phyloP scores from a whole-genome alignment of 352 stramenopile species.

The Phytophthora vignae region DNA sequence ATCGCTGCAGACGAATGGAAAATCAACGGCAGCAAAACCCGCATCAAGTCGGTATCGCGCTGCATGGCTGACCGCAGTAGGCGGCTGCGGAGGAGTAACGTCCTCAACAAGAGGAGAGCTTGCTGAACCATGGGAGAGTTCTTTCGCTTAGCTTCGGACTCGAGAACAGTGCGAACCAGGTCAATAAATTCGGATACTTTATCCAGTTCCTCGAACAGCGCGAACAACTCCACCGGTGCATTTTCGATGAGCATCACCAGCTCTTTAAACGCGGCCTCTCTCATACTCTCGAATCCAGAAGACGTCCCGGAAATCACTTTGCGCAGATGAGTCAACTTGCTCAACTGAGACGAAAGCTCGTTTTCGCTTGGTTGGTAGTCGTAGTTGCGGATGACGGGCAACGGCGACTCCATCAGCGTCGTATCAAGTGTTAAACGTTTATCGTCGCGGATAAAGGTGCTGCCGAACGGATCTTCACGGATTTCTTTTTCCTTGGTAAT shows the following conservation, averaged over 20 bases:
- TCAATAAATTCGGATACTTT: constrained; percentile 39
- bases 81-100: constrained; percentile 50
- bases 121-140: constrained; percentile 27
- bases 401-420: constrained; percentile 38
- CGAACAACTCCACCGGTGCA: constrained; percentile 31
- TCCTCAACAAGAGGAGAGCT: constrained; percentile 49
- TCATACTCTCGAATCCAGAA: constrained; percentile 34
- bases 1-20: constrained; percentile 50
- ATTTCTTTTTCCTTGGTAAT: constrained; percentile 35
- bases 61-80: constrained; percentile 43
- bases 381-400: constrained; percentile 30
- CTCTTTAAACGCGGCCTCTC: constrained; percentile 43
- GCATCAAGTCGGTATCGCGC: constrained; percentile 30
- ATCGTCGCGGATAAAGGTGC: constrained; percentile 9
- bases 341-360: constrained; percentile 43
- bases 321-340: constrained; percentile 37
- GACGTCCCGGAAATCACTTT: constrained; percentile 39
- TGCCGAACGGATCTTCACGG: constrained; percentile 43
- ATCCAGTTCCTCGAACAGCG: constrained; percentile 51
- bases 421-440: constrained; percentile 26
- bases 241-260: constrained; percentile 40
- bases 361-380: constrained; percentile 35
- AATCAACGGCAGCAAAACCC: constrained; percentile 42
- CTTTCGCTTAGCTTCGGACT: constrained; percentile 9
- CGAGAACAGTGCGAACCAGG: constrained; percentile 20